phyloP scores from a whole-genome alignment of 2,329 filamentous ascomycete genomes.

The Epichloe aotearoae region DNA sequence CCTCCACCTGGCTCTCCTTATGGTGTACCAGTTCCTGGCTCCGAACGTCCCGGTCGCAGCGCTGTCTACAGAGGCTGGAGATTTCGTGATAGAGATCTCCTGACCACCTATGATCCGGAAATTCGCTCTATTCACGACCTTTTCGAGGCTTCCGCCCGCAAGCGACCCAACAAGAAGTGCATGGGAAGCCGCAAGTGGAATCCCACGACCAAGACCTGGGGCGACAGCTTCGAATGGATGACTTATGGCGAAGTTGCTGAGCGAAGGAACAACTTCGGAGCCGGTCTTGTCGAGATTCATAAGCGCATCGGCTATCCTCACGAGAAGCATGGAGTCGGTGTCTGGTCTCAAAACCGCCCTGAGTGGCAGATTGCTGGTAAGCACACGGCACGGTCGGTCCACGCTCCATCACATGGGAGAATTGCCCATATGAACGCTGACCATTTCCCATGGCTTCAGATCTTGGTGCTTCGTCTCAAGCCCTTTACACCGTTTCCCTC shows the following conservation, averaged over 20 bases:
- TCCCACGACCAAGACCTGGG: conserved; percentile 55
- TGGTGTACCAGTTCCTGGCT: conserved; percentile 62
- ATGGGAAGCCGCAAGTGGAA: conserved; percentile 76
- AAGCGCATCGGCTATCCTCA: conserved; percentile 50
- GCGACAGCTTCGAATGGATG: conserved; percentile 68
- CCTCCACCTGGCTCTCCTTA: conserved; percentile 69
- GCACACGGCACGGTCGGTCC: conserved; percentile 5
- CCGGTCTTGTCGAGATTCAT: conserved; percentile 73
- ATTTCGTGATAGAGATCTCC: conserved; percentile 55
- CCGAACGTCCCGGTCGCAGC: conserved; percentile 57
- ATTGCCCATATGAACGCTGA: background rate
- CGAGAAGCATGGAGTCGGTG: conserved; percentile 59
- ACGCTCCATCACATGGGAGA: background rate
- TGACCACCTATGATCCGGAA: conserved; percentile 59
- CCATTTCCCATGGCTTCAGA: conserved; percentile 36
- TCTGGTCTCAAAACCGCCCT: conserved; percentile 76
- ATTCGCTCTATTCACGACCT: conserved; percentile 64
- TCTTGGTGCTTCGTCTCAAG: conserved; percentile 74
- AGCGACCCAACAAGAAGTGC: conserved; percentile 54
- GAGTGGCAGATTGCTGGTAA: conserved; percentile 76
- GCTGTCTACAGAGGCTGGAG: conserved; percentile 75
- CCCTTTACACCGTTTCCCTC: conserved; percentile 79
- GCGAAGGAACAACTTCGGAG: conserved; percentile 72
- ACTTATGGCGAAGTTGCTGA: conserved; percentile 68
- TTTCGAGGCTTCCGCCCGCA: conserved; percentile 56